Percentiles rank a stretch among this genome's conserved stretches.
phyloP scores from a whole-genome alignment of 1,139 yeast genomes.

The Pichia sp. region DNA sequence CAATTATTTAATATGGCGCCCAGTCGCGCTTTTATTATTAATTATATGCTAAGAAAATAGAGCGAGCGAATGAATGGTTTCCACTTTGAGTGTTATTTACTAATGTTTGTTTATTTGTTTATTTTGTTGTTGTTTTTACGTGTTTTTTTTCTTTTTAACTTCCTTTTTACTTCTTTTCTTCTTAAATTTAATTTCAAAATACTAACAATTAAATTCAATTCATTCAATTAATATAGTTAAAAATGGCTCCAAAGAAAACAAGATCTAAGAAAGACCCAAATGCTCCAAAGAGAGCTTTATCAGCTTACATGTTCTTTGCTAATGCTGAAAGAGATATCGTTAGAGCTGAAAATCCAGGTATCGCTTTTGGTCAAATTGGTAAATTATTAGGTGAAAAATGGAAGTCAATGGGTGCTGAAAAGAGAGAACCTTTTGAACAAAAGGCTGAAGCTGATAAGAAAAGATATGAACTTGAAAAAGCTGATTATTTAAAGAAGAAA shows the following conservation, averaged over 20 bases:
- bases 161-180: too few species aligned
- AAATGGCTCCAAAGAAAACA: constrained; percentile 22
- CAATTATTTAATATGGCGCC: too few species aligned
- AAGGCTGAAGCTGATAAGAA: constrained; percentile 95
- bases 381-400: constrained; percentile 91
- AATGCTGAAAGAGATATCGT: constrained; percentile 94
- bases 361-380: constrained; percentile 88
- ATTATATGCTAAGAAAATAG: too few species aligned
- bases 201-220: background rate
- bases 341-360: constrained; percentile 91
- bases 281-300: constrained; percentile 97
- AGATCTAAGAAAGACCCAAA: constrained; percentile 65
- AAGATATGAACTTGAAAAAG: constrained; percentile 95
- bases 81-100: too few species aligned
- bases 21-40: too few species aligned
- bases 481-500: constrained; percentile 66
- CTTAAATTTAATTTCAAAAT: background rate
- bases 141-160: too few species aligned
- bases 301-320: constrained; percentile 99
- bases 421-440: constrained; percentile 81
- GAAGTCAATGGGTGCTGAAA: constrained; percentile 81
- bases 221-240: background rate
- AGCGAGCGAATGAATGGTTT: too few species aligned
- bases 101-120: too few species aligned
- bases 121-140: too few species aligned